Evolutionary conservation across 129 eudicot species (phyloP).

Genomic region (Tagetes erecta): DNA sequence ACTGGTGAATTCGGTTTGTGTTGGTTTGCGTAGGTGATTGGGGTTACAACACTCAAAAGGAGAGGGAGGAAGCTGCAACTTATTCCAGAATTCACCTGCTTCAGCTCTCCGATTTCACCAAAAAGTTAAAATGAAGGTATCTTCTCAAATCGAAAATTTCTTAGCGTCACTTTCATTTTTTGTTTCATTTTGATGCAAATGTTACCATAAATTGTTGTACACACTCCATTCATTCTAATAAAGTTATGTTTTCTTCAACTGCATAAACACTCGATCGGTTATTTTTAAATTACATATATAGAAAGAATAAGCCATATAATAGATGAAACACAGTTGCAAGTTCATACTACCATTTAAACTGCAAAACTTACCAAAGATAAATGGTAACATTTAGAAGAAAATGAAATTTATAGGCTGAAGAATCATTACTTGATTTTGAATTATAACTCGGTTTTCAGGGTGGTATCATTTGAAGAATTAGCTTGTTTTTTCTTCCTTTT

Average conservation of each 20-base stretch:
- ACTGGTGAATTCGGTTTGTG: background rate
- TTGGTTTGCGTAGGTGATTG: constrained; percentile 68
- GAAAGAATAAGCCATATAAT: constrained; percentile 12
- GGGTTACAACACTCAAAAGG: constrained; percentile 97
- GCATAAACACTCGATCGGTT: background rate
- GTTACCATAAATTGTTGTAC: constrained; percentile 18
- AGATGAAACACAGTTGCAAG: background rate
- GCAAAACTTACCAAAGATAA: constrained; percentile 12
- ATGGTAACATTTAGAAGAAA: constrained; percentile 5
- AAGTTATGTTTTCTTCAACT: background rate
- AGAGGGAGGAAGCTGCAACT: constrained; percentile 87
- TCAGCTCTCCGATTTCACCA: constrained; percentile 89
- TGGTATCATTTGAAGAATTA: constrained; percentile 22
- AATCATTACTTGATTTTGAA: background rate
- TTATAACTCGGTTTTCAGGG: constrained; percentile 27
- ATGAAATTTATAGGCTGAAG: background rate
- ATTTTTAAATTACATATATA: background rate
- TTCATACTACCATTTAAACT: constrained; percentile 3
- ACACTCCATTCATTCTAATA: background rate
- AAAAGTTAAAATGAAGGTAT: constrained; percentile 67
- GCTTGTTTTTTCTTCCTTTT: constrained; percentile 22
- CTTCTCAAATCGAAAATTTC: background rate
- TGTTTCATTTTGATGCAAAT: background rate
- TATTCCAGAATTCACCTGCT: constrained; percentile 78
- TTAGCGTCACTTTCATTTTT: background rate